A percentile compares a stretch with the other conserved stretches of the same genome.
These are phyloP conservation scores for Citrullus amarus DNA, from an alignment of 306 rosid genomes.

Conservation along the genomic window DNA sequence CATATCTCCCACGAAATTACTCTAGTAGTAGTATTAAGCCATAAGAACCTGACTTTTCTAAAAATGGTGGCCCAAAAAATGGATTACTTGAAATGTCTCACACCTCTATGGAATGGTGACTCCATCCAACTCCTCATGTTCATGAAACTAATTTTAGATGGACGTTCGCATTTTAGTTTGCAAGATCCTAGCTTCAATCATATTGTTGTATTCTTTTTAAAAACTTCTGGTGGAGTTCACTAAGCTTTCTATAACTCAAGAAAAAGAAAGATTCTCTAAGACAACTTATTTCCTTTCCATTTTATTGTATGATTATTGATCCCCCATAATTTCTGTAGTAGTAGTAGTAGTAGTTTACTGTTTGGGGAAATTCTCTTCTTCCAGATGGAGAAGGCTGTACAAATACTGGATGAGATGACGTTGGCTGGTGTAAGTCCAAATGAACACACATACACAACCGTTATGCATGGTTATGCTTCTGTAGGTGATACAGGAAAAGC, in stretches of 20 bases:
- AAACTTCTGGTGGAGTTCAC: background rate
- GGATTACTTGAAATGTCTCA: background rate
- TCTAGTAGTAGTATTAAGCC: background rate
- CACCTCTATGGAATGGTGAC: background rate
- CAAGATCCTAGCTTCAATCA: background rate
- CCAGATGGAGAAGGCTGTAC: constrained; percentile 79
- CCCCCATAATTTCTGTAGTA: background rate
- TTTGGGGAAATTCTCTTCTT: background rate
- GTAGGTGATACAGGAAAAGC: constrained; percentile 90
- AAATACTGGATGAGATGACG: constrained; percentile 74
- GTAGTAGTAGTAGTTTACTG: background rate
- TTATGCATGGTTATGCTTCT: constrained; percentile 94
- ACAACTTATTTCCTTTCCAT: background rate
- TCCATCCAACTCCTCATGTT: background rate
- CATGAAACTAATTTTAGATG: background rate
- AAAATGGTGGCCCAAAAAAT: background rate
- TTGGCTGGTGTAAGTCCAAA: constrained; percentile 71
- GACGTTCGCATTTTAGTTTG: background rate
- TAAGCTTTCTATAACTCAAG: too few species aligned
- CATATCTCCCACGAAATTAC: background rate
- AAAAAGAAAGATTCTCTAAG: too few species aligned
- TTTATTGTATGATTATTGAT: background rate
- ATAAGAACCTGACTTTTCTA: background rate
- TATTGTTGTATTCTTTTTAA: background rate
- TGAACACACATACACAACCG: constrained; percentile 80